Percentiles rank a stretch among this genome's conserved stretches.
Evolutionary conservation across 176 grass and related monocot genomes (phyloP).

Genomic region (Hordeum vulgare): MorexV3_pseudomolecules_assembly NC_058524.1:498567760-498568259

Average conservation of each 20-base stretch:
- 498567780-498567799: conserved; percentile 72
- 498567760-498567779: conserved; percentile 71
- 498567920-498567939: conserved; percentile 72
- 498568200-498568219: conserved; percentile 70
- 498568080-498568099: conserved; percentile 75
- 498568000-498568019: conserved; percentile 87
- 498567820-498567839: conserved; percentile 59
- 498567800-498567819: conserved; percentile 62
- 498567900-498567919: conserved; percentile 56
- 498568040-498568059: conserved; percentile 59
- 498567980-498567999: conserved; percentile 58
- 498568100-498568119: conserved; percentile 59
- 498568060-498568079: conserved; percentile 73
- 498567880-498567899: conserved; percentile 58
- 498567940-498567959: conserved; percentile 73
- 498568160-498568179: conserved; percentile 73
- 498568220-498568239: conserved; percentile 83
- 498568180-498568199: conserved; percentile 50
- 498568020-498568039: conserved; percentile 49
- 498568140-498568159: conserved; percentile 83
- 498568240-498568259: conserved; percentile 70
- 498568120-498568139: conserved; percentile 80
- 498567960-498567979: conserved; percentile 44
- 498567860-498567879: conserved; percentile 85
- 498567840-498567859: conserved; percentile 48